Evolutionary conservation across 805 yeast genomes (phyloP), one percentile per base, ranked within the genome.

Genomic region (Monosporozyma aquatica): DNA sequence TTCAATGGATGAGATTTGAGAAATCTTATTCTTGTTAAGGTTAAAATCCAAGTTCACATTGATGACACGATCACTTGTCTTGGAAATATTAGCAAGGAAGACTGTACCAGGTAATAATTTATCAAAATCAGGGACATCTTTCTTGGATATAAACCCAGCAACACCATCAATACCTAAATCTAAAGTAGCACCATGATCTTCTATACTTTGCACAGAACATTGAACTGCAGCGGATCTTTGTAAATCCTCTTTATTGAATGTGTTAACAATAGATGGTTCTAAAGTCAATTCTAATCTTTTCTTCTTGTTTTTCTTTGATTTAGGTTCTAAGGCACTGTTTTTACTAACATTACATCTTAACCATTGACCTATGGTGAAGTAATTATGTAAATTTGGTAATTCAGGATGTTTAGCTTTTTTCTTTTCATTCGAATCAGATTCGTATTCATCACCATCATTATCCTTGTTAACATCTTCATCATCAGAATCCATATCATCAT

Each of bases 141-240:
- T 82, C 49, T 75, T 79, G 1, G 94, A 73, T 38, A 89, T 67
- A 61, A 90, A 89, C 1, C 95, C 95, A 23, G 76, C 66, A 7
- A 72, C 44, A 5, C 70, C 74, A 7, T 61, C 61, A 40, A 71
- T 58, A 26, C 97, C 97, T 30, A 82, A 61, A 51, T 80, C 82
- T 34, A 90, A 64, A 43, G 85, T 75, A 20, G 78, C 74, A 64
- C 98, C 98, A 59, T 87, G 96, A 59, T 92, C 99, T 70, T 92
- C 97, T 20, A 85, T 64, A 37, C 94, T 81, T 47, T 70, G 72
- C 18, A 92, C 78, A 2, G 85, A 70, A 20, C 79, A 89, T 64
- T 92, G 98, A 2, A 92, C 57, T 4, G 82, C 57, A 13, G 58
- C 40, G 45, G 75, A 69, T 35, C 86, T 87, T 5, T 68, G 63